Evolutionary conservation across 1,284 basidiomycete genomes (phyloP), one percentile per base, ranked within the genome.

Genomic region (Testicularia cyperi): DNA sequence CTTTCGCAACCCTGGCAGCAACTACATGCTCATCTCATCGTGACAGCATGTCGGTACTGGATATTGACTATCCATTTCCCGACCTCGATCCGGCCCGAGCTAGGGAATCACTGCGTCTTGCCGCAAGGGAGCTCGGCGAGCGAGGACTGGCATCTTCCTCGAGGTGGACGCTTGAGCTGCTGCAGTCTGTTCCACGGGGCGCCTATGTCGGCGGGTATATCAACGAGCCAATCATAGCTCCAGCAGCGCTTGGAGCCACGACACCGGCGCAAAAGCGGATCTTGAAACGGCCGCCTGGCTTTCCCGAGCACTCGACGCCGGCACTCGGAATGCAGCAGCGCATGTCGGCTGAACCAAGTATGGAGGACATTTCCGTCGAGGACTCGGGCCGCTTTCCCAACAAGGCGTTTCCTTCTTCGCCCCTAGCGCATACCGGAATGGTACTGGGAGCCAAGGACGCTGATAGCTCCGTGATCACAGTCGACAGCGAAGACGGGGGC

Each of bases 261-360:
- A 66, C 63, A 9, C 63, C 63, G 9, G 58, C 63, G 8, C 34
- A 38, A 9, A 53, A 54, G 30, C 44, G 46, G 18, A 44, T 23
- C 15, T 13, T 36, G 5, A 32, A 31, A 15, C 30, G 29, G 5
- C 37, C 32, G 22, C 29, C 45, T 2, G 39, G 34, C 38, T 63
- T 69, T 20, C 71, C 71, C 12, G 65, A 58, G 22, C 71, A 74
- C 42, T 74, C 71, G 13, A 74, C 71, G 23, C 71, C 71, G 5
- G 71, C 71, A 8, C 31, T 74, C 3, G 64, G 64, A 12, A 36
- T 63, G 36, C 56, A 65, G 20, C 54, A 52, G 38, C 41, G 48
- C 20, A 54, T 45, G 51, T 54, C 57, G 13, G 39, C 47, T 18
- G 46, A 57, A 19, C 39, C 55, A n/a, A 37, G 55, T 16, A n/a